phyloP scores from a whole-genome alignment of 805 yeast genomes.

The Kodamaea hsintzibuensis region DNA sequence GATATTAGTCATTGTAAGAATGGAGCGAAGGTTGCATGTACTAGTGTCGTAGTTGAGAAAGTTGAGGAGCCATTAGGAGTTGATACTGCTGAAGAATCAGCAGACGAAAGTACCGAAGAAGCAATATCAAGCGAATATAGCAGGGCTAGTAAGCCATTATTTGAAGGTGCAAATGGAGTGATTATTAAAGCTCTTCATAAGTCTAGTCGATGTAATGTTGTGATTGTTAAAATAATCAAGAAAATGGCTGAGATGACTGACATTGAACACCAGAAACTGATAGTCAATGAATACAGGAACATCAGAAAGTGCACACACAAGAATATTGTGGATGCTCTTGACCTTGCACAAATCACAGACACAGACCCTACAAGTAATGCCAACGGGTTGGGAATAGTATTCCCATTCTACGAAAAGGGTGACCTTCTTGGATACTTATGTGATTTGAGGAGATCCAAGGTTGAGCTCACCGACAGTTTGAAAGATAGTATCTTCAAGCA shows the following conservation, averaged over 20 bases:
- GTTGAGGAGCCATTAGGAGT: too few relatives aligned
- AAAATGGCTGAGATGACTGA: slow-evolving; percentile 12
- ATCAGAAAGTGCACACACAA: slow-evolving; percentile 29
- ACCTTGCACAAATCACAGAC: slow-evolving; percentile 20
- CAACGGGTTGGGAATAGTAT: slow-evolving; percentile 33
- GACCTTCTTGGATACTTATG: slow-evolving; percentile 49
- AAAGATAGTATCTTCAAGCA: slow-evolving; percentile 50
- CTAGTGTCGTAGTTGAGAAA: not conserved
- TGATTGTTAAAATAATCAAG: slow-evolving; percentile 37
- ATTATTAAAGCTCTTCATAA: slow-evolving; percentile 33
- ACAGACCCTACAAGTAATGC: slow-evolving; percentile 1
- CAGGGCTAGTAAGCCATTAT: slow-evolving; percentile 30
- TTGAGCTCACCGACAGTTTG: slow-evolving; percentile 31
- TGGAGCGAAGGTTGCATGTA: not conserved
- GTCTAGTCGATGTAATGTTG: slow-evolving; percentile 13
- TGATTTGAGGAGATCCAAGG: slow-evolving; percentile 34
- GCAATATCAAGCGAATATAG: slow-evolving; percentile 24
- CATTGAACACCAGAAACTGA: slow-evolving; percentile 16
- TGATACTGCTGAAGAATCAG: too few relatives aligned
- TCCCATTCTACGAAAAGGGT: slow-evolving; percentile 47
- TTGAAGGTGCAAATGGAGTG: slow-evolving; percentile 46
- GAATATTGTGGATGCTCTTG: slow-evolving; percentile 29
- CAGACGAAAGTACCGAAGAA: slow-evolving; percentile 20
- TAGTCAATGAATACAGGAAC: slow-evolving; percentile 26
- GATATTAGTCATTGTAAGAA: not conserved